Evolutionary conservation across 495 filamentous ascomycete species (phyloP).

Genomic region (Hypomontagnella monticulosa): DNA sequence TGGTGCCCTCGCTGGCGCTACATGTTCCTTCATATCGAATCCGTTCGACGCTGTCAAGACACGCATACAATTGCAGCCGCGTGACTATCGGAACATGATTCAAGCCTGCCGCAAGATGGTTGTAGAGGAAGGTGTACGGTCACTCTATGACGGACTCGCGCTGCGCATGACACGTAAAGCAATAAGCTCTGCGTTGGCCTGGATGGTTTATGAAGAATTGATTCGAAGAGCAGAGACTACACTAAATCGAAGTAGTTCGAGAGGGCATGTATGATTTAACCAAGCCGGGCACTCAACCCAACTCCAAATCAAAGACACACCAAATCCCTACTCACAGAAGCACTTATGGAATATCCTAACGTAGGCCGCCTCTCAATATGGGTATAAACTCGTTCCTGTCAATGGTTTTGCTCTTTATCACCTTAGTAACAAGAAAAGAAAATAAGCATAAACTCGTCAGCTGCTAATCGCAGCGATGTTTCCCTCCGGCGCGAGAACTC

Average conservation of each 20-base stretch:
- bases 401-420: constrained; percentile 11
- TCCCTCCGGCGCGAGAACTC: not conserved
- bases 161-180: constrained; percentile 93
- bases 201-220: constrained; percentile 96
- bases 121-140: constrained; percentile 78
- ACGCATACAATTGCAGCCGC: constrained; percentile 87
- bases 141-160: constrained; percentile 86
- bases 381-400: constrained; percentile 25
- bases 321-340: constrained; percentile 24
- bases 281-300: not conserved
- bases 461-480: constrained; percentile 11
- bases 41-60: constrained; percentile 98
- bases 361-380: not conserved
- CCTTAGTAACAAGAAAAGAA: constrained; percentile 1
- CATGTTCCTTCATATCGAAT: constrained; percentile 89
- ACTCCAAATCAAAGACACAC: constrained; percentile 9
- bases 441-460: constrained; percentile 13
- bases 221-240: constrained; percentile 77
- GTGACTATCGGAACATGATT: constrained; percentile 84
- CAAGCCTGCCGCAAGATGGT: constrained; percentile 80
- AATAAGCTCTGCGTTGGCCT: constrained; percentile 87
- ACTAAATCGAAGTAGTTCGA: constrained; percentile 53
- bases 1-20: constrained; percentile 78
- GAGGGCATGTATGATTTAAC: constrained; percentile 31
- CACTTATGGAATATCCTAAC: constrained; percentile 1